These are phyloP conservation scores for Avena atlantica DNA, from an alignment of 176 grass and related monocot genomes.

Conservation along the genomic window DNA sequence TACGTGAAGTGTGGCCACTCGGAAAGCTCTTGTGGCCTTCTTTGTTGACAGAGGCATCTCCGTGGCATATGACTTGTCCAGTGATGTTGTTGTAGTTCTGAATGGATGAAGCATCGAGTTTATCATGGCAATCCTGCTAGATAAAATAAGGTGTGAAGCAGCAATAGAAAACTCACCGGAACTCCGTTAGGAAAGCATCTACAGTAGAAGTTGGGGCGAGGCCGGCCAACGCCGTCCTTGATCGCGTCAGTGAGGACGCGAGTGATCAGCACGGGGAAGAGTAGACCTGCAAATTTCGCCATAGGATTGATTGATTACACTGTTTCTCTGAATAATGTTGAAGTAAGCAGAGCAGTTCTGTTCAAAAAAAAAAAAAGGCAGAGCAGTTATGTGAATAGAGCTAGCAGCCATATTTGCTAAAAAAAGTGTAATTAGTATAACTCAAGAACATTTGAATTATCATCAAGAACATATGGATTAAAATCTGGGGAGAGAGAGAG, in stretches of 20 bases:
- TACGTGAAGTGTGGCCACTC: conserved; percentile 47
- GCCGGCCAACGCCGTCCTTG: conserved; percentile 58
- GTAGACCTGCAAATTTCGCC: conserved; percentile 8
- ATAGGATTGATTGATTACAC: neutral
- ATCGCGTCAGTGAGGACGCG: conserved; percentile 51
- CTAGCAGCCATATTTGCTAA: too few species aligned
- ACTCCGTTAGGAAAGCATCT: conserved; percentile 53
- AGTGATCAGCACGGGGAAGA: conserved; percentile 52
- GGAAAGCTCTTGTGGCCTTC: conserved; percentile 58
- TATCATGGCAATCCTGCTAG: neutral
- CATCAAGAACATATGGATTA: too few species aligned
- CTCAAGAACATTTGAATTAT: too few species aligned
- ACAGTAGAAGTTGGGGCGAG: conserved; percentile 58
- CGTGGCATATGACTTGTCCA: conserved; percentile 27
- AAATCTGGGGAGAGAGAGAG: too few species aligned
- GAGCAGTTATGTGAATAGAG: too few species aligned
- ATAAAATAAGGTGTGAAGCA: neutral
- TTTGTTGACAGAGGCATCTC: conserved; percentile 16
- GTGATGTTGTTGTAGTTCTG: conserved; percentile 44
- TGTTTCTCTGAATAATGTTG: neutral
- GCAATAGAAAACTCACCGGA: neutral
- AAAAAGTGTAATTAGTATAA: too few species aligned
- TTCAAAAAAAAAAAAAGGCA: too few species aligned
- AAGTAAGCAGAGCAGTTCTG: too few species aligned
- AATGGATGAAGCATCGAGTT: neutral